phyloP scores from a whole-genome alignment of 179 eudicot genomes.

The Carnegiea gigantea region DNA sequence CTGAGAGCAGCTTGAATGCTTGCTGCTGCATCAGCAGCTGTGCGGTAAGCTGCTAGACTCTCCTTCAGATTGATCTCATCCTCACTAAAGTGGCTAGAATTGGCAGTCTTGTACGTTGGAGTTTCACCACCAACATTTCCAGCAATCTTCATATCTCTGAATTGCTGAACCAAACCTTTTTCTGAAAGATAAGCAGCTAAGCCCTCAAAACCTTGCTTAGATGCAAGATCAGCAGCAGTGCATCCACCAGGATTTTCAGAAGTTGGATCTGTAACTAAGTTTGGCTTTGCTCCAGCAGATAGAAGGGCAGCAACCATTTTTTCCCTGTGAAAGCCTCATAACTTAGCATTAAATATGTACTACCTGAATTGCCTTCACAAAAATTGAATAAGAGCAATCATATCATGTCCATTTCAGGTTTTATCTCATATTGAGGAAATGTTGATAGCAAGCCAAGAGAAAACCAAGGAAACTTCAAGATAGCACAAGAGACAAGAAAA shows the following conservation, averaged over 20 bases:
- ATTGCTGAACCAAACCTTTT: slow-evolving; percentile 75
- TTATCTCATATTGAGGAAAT: not conserved
- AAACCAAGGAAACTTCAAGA: not conserved
- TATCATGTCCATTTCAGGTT: not conserved
- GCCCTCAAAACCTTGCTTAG: slow-evolving; percentile 67
- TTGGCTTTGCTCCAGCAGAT: slow-evolving; percentile 90
- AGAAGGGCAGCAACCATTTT: slow-evolving; percentile 92
- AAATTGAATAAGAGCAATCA: not conserved
- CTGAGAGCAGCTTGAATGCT: slow-evolving; percentile 88
- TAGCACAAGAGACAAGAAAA: too few relatives aligned
- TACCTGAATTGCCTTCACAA: not conserved
- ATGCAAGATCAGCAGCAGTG: slow-evolving; percentile 85
- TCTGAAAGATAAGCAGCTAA: slow-evolving; percentile 93
- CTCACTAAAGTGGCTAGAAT: slow-evolving; percentile 41
- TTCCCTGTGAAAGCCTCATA: slow-evolving; percentile 51
- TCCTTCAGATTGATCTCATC: slow-evolving; percentile 80
- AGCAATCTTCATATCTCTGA: slow-evolving; percentile 77
- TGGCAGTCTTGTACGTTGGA: slow-evolving; percentile 33
- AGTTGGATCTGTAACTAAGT: slow-evolving; percentile 87
- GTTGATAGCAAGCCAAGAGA: not conserved
- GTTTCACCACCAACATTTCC: slow-evolving; percentile 84
- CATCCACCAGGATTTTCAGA: slow-evolving; percentile 73
- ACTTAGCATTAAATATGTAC: not conserved
- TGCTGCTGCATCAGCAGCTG: slow-evolving; percentile 97
- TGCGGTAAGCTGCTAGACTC: slow-evolving; percentile 81